These are phyloP conservation scores for Serendipita sp. DNA, from an alignment of 768 basidiomycete species.

Conservation along the genomic window DNA sequence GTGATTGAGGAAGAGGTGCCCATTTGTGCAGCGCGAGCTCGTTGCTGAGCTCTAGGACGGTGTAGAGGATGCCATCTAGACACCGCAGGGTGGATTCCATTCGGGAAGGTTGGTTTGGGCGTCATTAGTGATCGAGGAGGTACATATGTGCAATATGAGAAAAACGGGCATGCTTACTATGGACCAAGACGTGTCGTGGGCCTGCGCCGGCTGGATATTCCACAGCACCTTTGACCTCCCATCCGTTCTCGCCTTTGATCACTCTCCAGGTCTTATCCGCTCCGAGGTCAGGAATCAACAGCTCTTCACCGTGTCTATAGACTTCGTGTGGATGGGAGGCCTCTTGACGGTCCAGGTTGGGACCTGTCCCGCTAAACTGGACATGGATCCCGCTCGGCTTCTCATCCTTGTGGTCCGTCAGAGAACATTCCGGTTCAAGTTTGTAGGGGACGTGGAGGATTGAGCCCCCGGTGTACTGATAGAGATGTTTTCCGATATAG, in stretches of 20 bases:
- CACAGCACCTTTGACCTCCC: slow-evolving; percentile 36
- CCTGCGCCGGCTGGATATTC: slow-evolving; percentile 41
- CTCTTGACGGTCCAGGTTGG: slow-evolving; percentile 50
- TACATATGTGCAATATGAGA: neutral
- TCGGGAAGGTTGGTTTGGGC: neutral
- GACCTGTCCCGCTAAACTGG: slow-evolving; percentile 40
- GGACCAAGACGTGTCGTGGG: slow-evolving; percentile 49
- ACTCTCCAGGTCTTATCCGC: slow-evolving; percentile 50
- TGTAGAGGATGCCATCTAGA: slow-evolving; percentile 46
- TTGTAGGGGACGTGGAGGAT: slow-evolving; percentile 10
- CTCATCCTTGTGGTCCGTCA: slow-evolving; percentile 2
- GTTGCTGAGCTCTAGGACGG: slow-evolving; percentile 49
- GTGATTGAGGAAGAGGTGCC: slow-evolving; percentile 24
- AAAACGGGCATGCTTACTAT: slow-evolving; percentile 29
- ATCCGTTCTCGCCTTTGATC: slow-evolving; percentile 29
- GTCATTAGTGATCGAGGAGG: no score
- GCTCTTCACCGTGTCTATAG: slow-evolving; percentile 33
- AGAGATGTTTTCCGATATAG: no score
- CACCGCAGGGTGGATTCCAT: neutral
- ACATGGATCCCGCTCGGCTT: slow-evolving; percentile 13
- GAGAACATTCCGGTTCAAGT: slow-evolving; percentile 8
- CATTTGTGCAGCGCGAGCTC: slow-evolving; percentile 39
- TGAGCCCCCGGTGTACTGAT: neutral
- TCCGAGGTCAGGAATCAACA: slow-evolving; percentile 64
- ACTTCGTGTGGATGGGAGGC: slow-evolving; percentile 67